These are phyloP conservation scores for Kodamaea kaohsiungensis DNA, from an alignment of 805 yeast genomes.

Conservation along the genomic window DNA sequence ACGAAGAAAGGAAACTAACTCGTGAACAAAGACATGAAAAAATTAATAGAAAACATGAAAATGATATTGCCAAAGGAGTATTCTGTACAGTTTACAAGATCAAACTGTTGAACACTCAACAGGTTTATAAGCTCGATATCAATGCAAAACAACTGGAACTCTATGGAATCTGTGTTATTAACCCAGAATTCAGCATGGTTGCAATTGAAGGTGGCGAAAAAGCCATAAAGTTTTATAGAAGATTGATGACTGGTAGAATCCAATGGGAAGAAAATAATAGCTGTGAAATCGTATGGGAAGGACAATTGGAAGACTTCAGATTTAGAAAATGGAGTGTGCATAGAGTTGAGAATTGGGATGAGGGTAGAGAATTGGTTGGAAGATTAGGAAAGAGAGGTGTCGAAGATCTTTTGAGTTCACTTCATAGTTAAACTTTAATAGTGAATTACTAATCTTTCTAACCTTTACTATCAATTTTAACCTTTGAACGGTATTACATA, in stretches of 20 bases:
- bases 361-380: constrained; percentile 48
- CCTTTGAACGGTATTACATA: no score
- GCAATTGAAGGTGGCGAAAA: constrained; percentile 76
- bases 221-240: constrained; percentile 60
- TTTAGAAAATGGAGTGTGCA: constrained; percentile 74
- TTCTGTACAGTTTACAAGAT: constrained; percentile 61
- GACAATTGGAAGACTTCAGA: constrained; percentile 51
- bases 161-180: constrained; percentile 59
- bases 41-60: constrained; percentile 35
- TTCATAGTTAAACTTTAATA: background rate
- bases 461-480: no score
- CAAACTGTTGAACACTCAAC: constrained; percentile 60
- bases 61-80: constrained; percentile 54
- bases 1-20: constrained; percentile 61
- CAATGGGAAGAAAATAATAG: constrained; percentile 54
- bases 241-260: constrained; percentile 60
- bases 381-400: constrained; percentile 54
- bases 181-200: constrained; percentile 53
- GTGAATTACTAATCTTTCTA: no score
- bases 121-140: constrained; percentile 70
- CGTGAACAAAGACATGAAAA: constrained; percentile 60
- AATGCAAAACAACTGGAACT: constrained; percentile 75
- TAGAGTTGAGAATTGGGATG: constrained; percentile 51
- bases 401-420: constrained; percentile 51
- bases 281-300: constrained; percentile 63